Conservation (phyloP, 192 early-diverging fungal species). For the Neocallimastix lanati region DNA sequence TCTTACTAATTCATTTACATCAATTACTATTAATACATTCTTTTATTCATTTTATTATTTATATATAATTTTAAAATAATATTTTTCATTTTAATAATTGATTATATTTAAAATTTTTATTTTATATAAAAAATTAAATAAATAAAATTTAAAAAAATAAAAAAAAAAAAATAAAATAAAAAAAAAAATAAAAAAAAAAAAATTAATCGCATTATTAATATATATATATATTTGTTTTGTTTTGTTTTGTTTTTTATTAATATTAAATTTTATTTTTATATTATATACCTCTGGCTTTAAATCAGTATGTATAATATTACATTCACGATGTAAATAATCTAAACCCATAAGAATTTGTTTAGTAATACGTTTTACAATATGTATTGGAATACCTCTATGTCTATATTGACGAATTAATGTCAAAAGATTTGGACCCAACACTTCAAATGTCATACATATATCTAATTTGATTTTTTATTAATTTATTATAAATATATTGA, state of each 20-base stretch:
- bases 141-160: too few species aligned
- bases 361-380: conserved; percentile 75
- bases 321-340: conserved; percentile 84
- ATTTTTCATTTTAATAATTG: too few species aligned
- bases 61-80: too few species aligned
- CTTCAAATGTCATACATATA: conserved; percentile 95
- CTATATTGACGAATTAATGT: conserved; percentile 68
- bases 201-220: too few species aligned
- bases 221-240: too few species aligned
- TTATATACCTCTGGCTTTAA: conserved; percentile 67
- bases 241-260: too few species aligned
- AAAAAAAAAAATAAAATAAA: too few species aligned
- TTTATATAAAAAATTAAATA: too few species aligned
- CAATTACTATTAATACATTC: background rate
- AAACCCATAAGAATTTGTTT: conserved; percentile 80
- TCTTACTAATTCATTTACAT: background rate
- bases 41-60: background rate
- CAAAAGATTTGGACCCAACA: conserved; percentile 84
- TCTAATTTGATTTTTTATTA: conserved; percentile 22
- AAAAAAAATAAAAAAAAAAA: too few species aligned
- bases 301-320: conserved; percentile 95
- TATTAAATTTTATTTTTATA: background rate
- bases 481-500: background rate
- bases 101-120: too few species aligned
- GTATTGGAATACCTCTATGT: conserved; percentile 64